Evolutionary conservation across 2,329 filamentous ascomycete species (phyloP).

Genomic region (Sarocladium brachiariae): DNA sequence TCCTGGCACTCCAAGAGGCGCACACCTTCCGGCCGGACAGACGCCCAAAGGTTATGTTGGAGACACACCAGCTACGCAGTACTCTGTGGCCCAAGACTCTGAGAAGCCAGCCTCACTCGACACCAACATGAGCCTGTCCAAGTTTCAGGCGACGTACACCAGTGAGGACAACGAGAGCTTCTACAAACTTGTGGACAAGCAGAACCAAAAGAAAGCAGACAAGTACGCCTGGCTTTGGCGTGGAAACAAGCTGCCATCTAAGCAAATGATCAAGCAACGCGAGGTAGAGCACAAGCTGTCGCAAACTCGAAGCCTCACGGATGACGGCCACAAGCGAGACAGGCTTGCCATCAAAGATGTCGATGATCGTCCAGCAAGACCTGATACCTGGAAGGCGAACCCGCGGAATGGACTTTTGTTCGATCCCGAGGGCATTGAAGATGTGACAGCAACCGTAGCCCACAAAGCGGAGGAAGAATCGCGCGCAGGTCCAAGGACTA

Average conservation of each 20-base stretch:
- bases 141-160: constrained; percentile 89
- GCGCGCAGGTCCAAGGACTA: constrained; percentile 66
- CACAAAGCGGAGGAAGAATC: constrained; percentile 65
- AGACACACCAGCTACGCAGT: constrained; percentile 64
- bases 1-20: constrained; percentile 13
- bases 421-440: constrained; percentile 57
- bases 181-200: constrained; percentile 82
- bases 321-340: constrained; percentile 51
- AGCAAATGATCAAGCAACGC: constrained; percentile 65
- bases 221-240: constrained; percentile 87
- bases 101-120: constrained; percentile 49
- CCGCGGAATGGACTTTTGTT: constrained; percentile 90
- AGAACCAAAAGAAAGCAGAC: constrained; percentile 76
- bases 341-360: constrained; percentile 58
- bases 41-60: constrained; percentile 64
- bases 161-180: constrained; percentile 98
- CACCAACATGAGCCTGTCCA: constrained; percentile 70
- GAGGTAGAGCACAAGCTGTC: constrained; percentile 49
- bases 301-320: constrained; percentile 38
- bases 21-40: constrained; percentile 22
- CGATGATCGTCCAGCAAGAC: constrained; percentile 66
- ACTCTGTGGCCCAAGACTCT: constrained; percentile 25
- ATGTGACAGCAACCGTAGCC: constrained; percentile 52
- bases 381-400: constrained; percentile 67
- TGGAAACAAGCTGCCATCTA: constrained; percentile 79